phyloP scores from a whole-genome alignment of 345 rosid genomes.

The Lumnitzera racemosa region DNA sequence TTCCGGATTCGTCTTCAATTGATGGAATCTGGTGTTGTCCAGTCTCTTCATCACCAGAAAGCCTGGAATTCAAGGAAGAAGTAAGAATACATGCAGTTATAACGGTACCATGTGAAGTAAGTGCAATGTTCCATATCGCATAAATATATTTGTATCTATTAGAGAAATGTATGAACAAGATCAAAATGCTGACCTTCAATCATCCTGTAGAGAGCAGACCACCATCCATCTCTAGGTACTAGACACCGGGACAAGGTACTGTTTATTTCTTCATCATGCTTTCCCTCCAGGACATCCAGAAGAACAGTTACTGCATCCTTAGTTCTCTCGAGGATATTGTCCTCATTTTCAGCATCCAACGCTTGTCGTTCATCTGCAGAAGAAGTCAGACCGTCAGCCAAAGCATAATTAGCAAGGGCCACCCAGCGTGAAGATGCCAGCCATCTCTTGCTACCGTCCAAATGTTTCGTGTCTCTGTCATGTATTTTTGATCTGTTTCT shows the following conservation, averaged over 20 bases:
- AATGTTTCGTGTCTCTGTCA: constrained; percentile 10
- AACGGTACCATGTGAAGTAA: background rate
- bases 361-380: constrained; percentile 61
- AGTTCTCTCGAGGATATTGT: constrained; percentile 57
- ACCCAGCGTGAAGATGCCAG: constrained; percentile 83
- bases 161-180: background rate
- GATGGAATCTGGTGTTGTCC: constrained; percentile 39
- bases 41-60: constrained; percentile 67
- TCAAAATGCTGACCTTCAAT: constrained; percentile 56
- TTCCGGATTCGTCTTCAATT: constrained; percentile 24
- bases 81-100: background rate
- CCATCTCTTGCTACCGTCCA: constrained; percentile 18
- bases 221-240: constrained; percentile 71
- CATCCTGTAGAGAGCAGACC: constrained; percentile 80
- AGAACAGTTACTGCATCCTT: constrained; percentile 68
- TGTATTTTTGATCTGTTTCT: constrained; percentile 20
- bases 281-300: constrained; percentile 72
- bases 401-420: constrained; percentile 69
- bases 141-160: background rate
- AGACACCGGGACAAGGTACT: constrained; percentile 36
- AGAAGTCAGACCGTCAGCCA: constrained; percentile 68
- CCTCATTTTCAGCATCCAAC: constrained; percentile 27
- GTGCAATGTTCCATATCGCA: no score
- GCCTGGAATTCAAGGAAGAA: constrained; percentile 33
- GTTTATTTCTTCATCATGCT: constrained; percentile 57